phyloP scores from a whole-genome alignment of 2,329 filamentous ascomycete species.

The Tolypocladium cylindrosporum region DNA sequence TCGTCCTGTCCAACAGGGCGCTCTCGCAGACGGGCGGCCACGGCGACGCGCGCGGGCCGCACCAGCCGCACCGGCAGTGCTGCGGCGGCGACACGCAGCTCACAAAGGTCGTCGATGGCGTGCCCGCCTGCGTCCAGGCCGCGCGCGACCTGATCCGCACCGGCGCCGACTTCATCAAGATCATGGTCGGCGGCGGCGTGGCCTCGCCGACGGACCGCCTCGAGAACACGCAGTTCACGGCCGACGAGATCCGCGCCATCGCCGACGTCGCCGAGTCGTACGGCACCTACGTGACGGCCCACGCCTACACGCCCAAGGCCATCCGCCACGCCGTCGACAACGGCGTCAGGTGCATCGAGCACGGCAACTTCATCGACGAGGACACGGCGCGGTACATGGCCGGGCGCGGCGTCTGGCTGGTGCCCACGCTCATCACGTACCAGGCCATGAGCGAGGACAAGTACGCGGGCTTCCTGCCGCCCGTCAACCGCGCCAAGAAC shows the following conservation, averaged over 20 bases:
- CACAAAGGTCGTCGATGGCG: conserved; percentile 30
- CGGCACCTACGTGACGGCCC: conserved; percentile 45
- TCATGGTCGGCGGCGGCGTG: conserved; percentile 50
- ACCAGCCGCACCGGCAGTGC: conserved; percentile 18
- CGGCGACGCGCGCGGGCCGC: conserved; percentile 35
- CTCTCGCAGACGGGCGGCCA: conserved; percentile 51
- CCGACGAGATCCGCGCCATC: conserved; percentile 45
- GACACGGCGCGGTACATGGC: conserved; percentile 40
- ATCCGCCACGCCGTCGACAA: conserved; percentile 46
- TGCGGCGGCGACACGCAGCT: conserved; percentile 3
- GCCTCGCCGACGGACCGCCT: conserved; percentile 44
- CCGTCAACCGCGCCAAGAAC: conserved; percentile 38
- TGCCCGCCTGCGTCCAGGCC: conserved; percentile 40
- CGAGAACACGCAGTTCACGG: conserved; percentile 44
- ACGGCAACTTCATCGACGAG: conserved; percentile 32
- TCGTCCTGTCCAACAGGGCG: conserved; percentile 44
- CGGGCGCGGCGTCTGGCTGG: conserved; percentile 35
- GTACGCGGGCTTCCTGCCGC: conserved; percentile 32
- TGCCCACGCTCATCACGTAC: conserved; percentile 44
- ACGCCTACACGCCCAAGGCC: conserved; percentile 44
- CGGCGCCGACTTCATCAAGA: conserved; percentile 52
- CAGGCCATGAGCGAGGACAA: conserved; percentile 33
- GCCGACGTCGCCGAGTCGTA: conserved; percentile 35
- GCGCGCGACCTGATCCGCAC: conserved; percentile 43
- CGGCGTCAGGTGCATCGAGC: conserved; percentile 42